phyloP scores from a whole-genome alignment of 2,329 filamentous ascomycete genomes.

The Arthrinium phaeospermum region DNA sequence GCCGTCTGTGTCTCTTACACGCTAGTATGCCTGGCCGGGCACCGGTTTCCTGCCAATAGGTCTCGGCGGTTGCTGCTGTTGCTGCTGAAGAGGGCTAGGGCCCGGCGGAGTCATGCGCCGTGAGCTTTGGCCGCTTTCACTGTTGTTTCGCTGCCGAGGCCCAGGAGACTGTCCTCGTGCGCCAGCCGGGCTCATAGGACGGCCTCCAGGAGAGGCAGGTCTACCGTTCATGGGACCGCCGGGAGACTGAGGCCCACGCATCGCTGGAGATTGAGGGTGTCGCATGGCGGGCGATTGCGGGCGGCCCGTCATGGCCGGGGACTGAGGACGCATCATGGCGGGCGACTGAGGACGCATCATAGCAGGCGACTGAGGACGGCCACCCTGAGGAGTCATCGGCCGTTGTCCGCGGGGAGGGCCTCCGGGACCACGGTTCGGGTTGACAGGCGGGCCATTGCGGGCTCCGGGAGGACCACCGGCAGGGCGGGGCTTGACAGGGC shows the following conservation, averaged over 20 bases:
- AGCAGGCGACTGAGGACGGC: slow-evolving; percentile 27
- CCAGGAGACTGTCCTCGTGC: slow-evolving; percentile 54
- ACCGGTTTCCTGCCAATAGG: slow-evolving; percentile 61
- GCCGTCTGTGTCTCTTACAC: neutral
- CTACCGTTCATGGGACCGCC: slow-evolving; percentile 23
- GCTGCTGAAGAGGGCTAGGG: slow-evolving; percentile 43
- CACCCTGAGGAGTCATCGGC: slow-evolving; percentile 47
- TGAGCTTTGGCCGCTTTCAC: slow-evolving; percentile 46
- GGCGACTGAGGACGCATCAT: slow-evolving; percentile 36
- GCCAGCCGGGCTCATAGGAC: slow-evolving; percentile 38
- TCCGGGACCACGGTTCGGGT: slow-evolving; percentile 42
- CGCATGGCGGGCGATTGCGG: slow-evolving; percentile 24
- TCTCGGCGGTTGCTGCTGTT: slow-evolving; percentile 40
- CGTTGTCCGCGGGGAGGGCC: slow-evolving; percentile 42
- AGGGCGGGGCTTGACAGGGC: slow-evolving; percentile 85
- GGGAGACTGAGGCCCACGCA: slow-evolving; percentile 27
- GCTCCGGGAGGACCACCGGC: slow-evolving; percentile 49
- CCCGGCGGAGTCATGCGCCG: slow-evolving; percentile 49
- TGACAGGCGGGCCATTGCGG: slow-evolving; percentile 60
- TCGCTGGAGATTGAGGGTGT: slow-evolving; percentile 36
- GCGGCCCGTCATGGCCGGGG: slow-evolving; percentile 40
- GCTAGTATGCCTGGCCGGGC: slow-evolving; percentile 58
- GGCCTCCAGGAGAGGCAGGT: slow-evolving; percentile 31
- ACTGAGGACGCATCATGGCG: slow-evolving; percentile 44
- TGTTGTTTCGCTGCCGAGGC: slow-evolving; percentile 44